Evolutionary conservation across 2,329 filamentous ascomycete species (phyloP).

Genomic region (Claviceps paspali): DNA sequence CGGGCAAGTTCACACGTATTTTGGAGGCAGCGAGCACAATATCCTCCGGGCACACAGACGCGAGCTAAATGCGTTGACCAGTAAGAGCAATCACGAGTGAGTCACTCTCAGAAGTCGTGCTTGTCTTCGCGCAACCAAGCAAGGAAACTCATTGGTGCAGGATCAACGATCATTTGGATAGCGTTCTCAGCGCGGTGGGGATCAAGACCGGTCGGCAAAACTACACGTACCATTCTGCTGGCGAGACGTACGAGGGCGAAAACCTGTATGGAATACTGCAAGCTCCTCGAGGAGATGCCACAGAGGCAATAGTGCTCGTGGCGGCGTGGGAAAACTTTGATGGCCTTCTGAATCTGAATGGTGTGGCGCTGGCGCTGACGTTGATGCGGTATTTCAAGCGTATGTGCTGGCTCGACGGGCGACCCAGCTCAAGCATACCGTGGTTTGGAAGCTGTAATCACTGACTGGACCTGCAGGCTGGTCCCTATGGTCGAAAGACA

Average conservation of each 20-base stretch:
- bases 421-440: neutral
- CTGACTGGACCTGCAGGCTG: slow-evolving; percentile 40
- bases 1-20: slow-evolving; percentile 95
- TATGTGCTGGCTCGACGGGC: slow-evolving; percentile 15
- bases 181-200: slow-evolving; percentile 62
- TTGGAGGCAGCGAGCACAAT: slow-evolving; percentile 89
- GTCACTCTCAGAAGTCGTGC: slow-evolving; percentile 9
- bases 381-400: slow-evolving; percentile 89
- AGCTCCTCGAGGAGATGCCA: slow-evolving; percentile 87
- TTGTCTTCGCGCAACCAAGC: neutral
- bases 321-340: slow-evolving; percentile 78
- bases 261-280: slow-evolving; percentile 91
- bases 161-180: slow-evolving; percentile 56
- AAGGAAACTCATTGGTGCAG: slow-evolving; percentile 15
- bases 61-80: slow-evolving; percentile 54
- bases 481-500: slow-evolving; percentile 98
- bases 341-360: slow-evolving; percentile 66
- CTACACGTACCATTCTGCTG: slow-evolving; percentile 71
- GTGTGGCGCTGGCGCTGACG: slow-evolving; percentile 72
- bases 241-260: slow-evolving; percentile 59
- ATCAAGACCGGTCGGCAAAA: slow-evolving; percentile 79
- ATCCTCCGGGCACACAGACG: slow-evolving; percentile 80
- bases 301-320: slow-evolving; percentile 87
- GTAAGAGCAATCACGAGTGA: slow-evolving; percentile 37
- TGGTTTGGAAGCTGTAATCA: neutral